These are phyloP conservation scores for Mucor velutinosus DNA, from an alignment of 371 early-diverging fungal species.

Conservation along the genomic window DNA sequence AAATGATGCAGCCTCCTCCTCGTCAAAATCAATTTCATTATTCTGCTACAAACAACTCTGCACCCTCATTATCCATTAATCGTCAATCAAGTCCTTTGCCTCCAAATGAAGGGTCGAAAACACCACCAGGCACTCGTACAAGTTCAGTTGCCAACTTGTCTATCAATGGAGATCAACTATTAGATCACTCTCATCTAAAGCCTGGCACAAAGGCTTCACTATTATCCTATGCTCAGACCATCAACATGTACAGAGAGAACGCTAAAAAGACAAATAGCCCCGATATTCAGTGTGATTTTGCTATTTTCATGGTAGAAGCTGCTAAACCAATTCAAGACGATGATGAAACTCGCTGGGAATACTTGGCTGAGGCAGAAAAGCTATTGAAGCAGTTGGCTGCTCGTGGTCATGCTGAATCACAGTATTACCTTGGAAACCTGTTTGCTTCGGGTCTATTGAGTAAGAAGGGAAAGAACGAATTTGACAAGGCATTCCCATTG, in stretches of 20 bases:
- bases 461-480: constrained; percentile 65
- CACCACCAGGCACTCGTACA: constrained; percentile 40
- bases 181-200: constrained; percentile 68
- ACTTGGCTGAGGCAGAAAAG: constrained; percentile 66
- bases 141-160: constrained; percentile 40
- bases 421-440: constrained; percentile 67
- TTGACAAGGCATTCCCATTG: constrained; percentile 71
- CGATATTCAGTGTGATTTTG: constrained; percentile 81
- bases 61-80: constrained; percentile 25
- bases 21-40: constrained; percentile 25
- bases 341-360: constrained; percentile 56
- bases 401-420: constrained; percentile 67
- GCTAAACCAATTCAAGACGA: constrained; percentile 63
- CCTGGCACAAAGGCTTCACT: constrained; percentile 69
- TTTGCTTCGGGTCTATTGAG: constrained; percentile 63
- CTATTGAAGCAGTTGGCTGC: constrained; percentile 62
- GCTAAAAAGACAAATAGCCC: constrained; percentile 84
- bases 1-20: constrained; percentile 2
- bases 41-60: constrained; percentile 23
- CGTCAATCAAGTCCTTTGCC: constrained; percentile 27
- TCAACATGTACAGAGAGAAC: constrained; percentile 81
- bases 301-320: constrained; percentile 74
- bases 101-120: constrained; percentile 15
- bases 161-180: constrained; percentile 46
- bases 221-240: constrained; percentile 64